Evolutionary conservation across 371 early-diverging fungal genomes (phyloP).

Genomic region (Phascolomyces articulosus): DNA sequence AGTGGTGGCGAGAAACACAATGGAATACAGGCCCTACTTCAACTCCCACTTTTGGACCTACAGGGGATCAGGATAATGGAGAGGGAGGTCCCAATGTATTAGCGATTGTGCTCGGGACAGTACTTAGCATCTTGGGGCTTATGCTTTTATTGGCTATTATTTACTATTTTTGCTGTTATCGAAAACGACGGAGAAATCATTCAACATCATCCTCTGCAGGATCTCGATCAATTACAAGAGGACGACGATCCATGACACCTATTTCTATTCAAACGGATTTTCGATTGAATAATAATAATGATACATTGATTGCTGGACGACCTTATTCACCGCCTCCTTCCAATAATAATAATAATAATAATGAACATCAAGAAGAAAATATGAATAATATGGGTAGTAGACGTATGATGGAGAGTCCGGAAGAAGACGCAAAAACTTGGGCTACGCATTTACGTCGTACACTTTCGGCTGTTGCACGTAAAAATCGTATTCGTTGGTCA

Average conservation of each 20-base stretch:
- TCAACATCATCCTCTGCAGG: no score
- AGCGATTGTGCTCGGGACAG: constrained; percentile 16
- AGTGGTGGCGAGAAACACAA: constrained; percentile 13
- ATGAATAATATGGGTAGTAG: not conserved
- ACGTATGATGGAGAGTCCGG: not conserved
- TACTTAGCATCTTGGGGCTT: constrained; percentile 8
- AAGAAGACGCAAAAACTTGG: constrained; percentile 5
- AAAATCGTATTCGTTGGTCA: not conserved
- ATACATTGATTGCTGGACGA: not conserved
- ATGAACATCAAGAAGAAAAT: not conserved
- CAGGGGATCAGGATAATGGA: not conserved
- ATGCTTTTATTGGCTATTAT: not conserved
- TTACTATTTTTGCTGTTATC: constrained; percentile 5
- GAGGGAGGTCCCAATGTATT: not conserved
- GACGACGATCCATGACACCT: not conserved
- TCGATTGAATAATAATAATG: not conserved
- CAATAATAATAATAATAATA: not conserved
- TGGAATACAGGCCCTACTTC: not conserved
- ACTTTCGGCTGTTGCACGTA: constrained; percentile 11
- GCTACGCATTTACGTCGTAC: constrained; percentile 11
- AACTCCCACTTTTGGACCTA: not conserved
- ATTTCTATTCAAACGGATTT: not conserved
- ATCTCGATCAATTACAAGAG: not conserved
- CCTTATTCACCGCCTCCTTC: not conserved
- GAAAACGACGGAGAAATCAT: constrained; percentile 4